Evolutionary conservation across 495 filamentous ascomycete species (phyloP).

Genomic region (Pseudotulostoma volvatum): DNA sequence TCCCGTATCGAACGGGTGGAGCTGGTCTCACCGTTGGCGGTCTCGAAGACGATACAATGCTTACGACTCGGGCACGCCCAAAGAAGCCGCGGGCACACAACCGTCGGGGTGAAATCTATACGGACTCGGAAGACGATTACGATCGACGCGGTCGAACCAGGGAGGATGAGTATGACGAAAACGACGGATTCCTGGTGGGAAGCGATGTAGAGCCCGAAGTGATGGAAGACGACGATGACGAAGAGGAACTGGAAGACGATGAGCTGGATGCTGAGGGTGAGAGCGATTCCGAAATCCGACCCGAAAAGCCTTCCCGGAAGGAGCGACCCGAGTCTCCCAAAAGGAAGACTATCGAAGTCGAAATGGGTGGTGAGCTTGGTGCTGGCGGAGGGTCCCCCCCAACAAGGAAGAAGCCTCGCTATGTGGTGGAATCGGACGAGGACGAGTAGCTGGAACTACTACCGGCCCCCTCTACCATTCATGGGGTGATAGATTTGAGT

Average conservation of each 20-base stretch:
- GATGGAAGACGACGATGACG: conserved; percentile 42
- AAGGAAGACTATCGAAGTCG: not conserved
- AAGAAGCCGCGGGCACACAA: conserved; percentile 28
- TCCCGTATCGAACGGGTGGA: conserved; percentile 27
- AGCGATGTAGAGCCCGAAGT: conserved; percentile 56
- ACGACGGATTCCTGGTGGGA: conserved; percentile 61
- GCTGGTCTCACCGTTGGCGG: conserved; percentile 56
- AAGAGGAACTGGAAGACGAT: conserved; percentile 43
- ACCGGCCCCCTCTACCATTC: no score
- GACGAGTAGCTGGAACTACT: conserved; percentile 22
- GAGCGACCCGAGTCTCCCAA: conserved; percentile 11
- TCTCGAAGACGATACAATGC: conserved; percentile 48
- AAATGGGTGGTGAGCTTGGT: conserved; percentile 1
- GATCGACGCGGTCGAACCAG: conserved; percentile 41
- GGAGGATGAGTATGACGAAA: conserved; percentile 72
- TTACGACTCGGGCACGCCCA: conserved; percentile 26
- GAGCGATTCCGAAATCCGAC: conserved; percentile 24
- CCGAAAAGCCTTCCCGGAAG: conserved; percentile 14
- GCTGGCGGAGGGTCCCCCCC: conserved; percentile 20
- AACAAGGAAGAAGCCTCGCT: conserved; percentile 29
- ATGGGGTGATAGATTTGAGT: not conserved
- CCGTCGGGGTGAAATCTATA: conserved; percentile 36
- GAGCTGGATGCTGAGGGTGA: conserved; percentile 44
- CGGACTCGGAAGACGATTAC: conserved; percentile 46
- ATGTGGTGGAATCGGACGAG: conserved; percentile 31